Base-by-base conservation (phyloP, 1,284 basidiomycete genomes). In the Xerocomus nothofagi region DNA sequence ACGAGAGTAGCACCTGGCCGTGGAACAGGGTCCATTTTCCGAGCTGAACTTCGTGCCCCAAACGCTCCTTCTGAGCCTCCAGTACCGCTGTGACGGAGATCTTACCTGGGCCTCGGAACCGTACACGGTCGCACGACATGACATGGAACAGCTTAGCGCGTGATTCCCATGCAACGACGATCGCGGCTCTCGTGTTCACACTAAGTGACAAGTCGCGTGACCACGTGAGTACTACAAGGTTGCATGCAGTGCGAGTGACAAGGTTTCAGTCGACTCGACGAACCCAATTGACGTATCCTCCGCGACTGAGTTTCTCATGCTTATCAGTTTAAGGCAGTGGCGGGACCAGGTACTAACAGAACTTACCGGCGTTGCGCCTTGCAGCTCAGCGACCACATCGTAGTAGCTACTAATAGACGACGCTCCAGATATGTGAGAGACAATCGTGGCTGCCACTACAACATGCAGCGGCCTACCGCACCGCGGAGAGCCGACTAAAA, bases 401-500 rank as follows among this genome's bases (percentile, higher is more conserved):
- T 27, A 31, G 45, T 31, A 39, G 36, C 34, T 20, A 39, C n/a
- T 36, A 20, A 48, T 38, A 41, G 18, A 47, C 34, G 37, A 55
- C 18, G 54, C 62, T 57, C 47, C 57, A 57, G 44, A 47, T 29
- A 26, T n/a, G n/a, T n/a, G 27, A 29, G 29, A 40, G 39, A 39
- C 40, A 41, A 40, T 44, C 10, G 57, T 40, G 37, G 21, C 20
- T 27, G 29, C 40, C 24, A 20, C 24, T 31, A 18, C 20, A 30
- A 8, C 36, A 43, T 39, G 32, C 49, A 47, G 26, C 18, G 44
- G 20, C 45, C 26, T 30, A 49, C 44, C 30, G 36, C 38, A 47
- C 65, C 65, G 59, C 61, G 65, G 60, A 66, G 40, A 46, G 47
- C 62, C 59, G 62, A 50, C 47, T 21, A 50, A 55, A 41, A 31